These are phyloP conservation scores for Metschnikowia corniflorae DNA, from an alignment of 805 yeast species.

Conservation along the genomic window DNA sequence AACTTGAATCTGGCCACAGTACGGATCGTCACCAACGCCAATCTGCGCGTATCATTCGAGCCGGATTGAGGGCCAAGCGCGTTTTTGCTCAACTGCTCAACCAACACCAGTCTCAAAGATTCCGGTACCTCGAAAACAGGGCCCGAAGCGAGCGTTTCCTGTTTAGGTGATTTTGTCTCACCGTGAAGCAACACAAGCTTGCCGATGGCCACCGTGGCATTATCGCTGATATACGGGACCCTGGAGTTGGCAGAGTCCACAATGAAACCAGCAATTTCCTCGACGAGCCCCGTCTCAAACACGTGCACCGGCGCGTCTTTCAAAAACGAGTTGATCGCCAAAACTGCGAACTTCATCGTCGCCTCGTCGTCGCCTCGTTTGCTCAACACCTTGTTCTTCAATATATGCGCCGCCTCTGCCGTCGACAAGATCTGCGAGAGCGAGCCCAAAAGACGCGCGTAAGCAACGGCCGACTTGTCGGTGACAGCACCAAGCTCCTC, in stretches of 20 bases:
- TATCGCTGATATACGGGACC: constrained; percentile 60
- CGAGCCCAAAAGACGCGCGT: constrained; percentile 77
- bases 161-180: constrained; percentile 30
- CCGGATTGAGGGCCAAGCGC: constrained; percentile 53
- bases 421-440: constrained; percentile 61
- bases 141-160: constrained; percentile 11
- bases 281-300: constrained; percentile 48
- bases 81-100: constrained; percentile 47
- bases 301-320: constrained; percentile 70
- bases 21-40: constrained; percentile 70
- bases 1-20: constrained; percentile 67
- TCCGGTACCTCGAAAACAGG: constrained; percentile 40
- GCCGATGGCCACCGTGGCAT: constrained; percentile 76
- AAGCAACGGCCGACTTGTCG: constrained; percentile 66
- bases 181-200: constrained; percentile 60
- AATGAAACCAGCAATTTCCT: constrained; percentile 49
- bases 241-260: constrained; percentile 40
- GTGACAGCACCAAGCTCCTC: constrained; percentile 52
- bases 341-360: constrained; percentile 54
- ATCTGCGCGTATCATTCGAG: constrained; percentile 75
- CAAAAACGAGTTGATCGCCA: constrained; percentile 76
- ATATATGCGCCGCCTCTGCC: constrained; percentile 60
- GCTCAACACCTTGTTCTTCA: constrained; percentile 56
- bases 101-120: constrained; percentile 39
- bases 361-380: constrained; percentile 41